Conservation (phyloP, 164 flowering plant species). For the Vitis riparia region DNA sequence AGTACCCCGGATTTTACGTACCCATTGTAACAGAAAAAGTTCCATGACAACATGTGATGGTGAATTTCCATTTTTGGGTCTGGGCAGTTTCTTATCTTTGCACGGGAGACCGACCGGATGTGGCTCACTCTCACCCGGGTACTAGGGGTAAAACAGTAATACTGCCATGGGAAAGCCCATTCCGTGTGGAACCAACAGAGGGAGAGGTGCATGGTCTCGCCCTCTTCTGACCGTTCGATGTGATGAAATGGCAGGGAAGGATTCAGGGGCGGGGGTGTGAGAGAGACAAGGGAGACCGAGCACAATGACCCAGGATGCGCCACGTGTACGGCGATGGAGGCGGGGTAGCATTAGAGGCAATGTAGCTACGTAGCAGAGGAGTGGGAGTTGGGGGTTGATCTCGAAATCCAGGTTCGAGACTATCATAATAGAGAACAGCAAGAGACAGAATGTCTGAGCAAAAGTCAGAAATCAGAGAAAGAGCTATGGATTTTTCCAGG, state of each 20-base stretch:
- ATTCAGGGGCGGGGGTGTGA: too few species aligned
- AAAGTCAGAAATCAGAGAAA: constrained; percentile 9
- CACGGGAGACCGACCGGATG: not conserved
- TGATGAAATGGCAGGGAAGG: too few species aligned
- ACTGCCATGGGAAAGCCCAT: not conserved
- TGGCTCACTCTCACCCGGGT: too few species aligned
- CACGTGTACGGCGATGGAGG: constrained; percentile 2
- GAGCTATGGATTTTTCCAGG: constrained; percentile 11
- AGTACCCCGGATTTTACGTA: constrained; percentile 21
- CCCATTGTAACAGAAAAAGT: not conserved
- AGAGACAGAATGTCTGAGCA: constrained; percentile 23
- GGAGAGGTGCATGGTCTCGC: not conserved
- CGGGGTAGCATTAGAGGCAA: not conserved
- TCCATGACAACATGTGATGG: not conserved
- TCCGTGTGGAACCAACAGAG: not conserved
- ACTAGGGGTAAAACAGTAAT: not conserved
- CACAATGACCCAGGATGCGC: not conserved
- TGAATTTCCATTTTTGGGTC: constrained; percentile 6
- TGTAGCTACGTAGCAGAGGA: not conserved
- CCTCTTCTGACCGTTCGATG: not conserved
- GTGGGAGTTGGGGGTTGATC: not conserved
- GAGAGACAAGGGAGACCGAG: too few species aligned
- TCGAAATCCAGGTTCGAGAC: constrained; percentile 6
- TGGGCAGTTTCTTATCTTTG: not conserved
- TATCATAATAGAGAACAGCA: constrained; percentile 14